These are phyloP conservation scores for Citrus unshiu DNA, from an alignment of 345 rosid genomes.

Conservation along the genomic window DNA sequence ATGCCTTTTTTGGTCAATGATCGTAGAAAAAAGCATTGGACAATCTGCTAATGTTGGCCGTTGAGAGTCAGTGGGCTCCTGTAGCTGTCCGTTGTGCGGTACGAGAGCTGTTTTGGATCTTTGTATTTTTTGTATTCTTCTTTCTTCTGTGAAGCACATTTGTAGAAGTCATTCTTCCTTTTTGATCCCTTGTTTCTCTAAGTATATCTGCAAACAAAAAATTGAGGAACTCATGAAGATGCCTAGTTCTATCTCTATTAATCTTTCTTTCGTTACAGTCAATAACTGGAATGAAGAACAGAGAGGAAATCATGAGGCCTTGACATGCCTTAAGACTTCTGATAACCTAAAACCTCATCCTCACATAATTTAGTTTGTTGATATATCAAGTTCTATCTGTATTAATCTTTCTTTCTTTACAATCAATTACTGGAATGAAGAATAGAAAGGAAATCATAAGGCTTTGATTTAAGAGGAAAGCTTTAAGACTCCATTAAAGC, in stretches of 20 bases:
- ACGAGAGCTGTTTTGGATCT: conserved; percentile 22
- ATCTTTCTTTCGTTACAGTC: neutral
- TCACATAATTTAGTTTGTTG: neutral
- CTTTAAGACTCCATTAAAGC: neutral
- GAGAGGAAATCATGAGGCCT: neutral
- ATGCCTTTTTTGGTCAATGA: conserved; percentile 8
- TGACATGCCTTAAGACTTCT: neutral
- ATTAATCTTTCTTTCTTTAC: neutral
- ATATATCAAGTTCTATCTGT: neutral
- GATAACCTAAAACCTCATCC: neutral
- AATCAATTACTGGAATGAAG: neutral
- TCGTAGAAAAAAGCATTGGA: conserved; percentile 78
- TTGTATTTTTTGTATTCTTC: neutral
- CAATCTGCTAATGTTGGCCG: conserved; percentile 77
- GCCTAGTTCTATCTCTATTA: neutral
- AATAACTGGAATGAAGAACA: neutral
- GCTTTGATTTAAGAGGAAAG: neutral
- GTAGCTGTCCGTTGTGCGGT: conserved; percentile 84
- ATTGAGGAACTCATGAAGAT: neutral
- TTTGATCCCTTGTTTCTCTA: neutral
- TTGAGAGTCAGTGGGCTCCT: conserved; percentile 98
- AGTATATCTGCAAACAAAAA: neutral
- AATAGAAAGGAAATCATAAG: neutral
- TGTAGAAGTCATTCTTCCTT: neutral
- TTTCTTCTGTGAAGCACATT: neutral